Base-by-base conservation (phyloP, 1,284 basidiomycete genomes). In the Phylloporus sp. region DNA sequence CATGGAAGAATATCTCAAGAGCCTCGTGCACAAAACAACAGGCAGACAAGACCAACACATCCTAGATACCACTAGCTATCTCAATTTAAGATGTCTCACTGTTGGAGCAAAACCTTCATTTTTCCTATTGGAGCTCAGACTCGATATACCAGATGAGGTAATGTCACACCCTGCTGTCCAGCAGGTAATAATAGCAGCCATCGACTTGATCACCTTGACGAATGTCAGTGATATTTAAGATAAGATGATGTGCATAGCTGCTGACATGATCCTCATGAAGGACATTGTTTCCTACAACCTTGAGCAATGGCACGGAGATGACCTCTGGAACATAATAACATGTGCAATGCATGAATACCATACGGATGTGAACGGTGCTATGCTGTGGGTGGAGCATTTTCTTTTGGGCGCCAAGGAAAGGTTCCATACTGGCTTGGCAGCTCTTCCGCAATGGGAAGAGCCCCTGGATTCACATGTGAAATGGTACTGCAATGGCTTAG, bases 301-400 rank as follows among this genome's bases (percentile, higher is more conserved):
- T 26, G 81, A 83, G 64, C 77, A 78, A 61, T 70, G 76, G 10
- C 72, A 72, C 2, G 80, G 79, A 6, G 72, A 78, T 26, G 76
- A 73, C 34, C 64, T 65, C 13, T 77, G 81, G 65, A 83, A 83
- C 60, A 68, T 81, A 11, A 66, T 83, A 42, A 78, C 78, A 0
- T 68, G 77, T 10, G 73, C 79, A 26, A 82, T 81, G 78, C 66
- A 74, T 22, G 74, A 81, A 20, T 6, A 49, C 20, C 44, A 39
- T 2, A 57, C 56, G 8, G 46, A 57, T 26, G 46, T 57, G 24
- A 57, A 57, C 46, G 44, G 56, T 15, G 46, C 56, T 15, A 49
- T 57, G 26, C 56, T 57, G 13, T 57, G 44, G 56, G 44, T 44
- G 17, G 26, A 57, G 26, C 44, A 57, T 20, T 28, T 10, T 29